Conservation (phyloP, 2,329 filamentous ascomycete species). For the Calonectria honghensis region DNA sequence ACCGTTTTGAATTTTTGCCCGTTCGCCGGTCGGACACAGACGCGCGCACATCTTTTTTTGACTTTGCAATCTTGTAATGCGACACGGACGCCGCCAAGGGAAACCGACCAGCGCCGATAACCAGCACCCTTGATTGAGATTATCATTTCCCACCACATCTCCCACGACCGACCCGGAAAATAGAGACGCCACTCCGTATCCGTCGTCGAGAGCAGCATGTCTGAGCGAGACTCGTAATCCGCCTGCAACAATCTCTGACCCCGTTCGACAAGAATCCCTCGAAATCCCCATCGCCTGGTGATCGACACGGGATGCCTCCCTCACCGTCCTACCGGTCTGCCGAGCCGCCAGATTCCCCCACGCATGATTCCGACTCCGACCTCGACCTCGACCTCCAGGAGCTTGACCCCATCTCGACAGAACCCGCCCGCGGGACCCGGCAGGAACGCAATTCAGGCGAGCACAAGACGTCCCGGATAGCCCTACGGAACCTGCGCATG, state of each 20-base stretch:
- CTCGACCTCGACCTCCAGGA: slow-evolving; percentile 88
- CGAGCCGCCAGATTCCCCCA: slow-evolving; percentile 78
- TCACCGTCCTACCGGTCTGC: slow-evolving; percentile 70
- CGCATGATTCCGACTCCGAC: slow-evolving; percentile 83
- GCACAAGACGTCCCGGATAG: slow-evolving; percentile 76
- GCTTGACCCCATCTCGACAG: slow-evolving; percentile 79
- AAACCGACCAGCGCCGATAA: slow-evolving; percentile 30
- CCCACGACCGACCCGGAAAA: slow-evolving; percentile 8
- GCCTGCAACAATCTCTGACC: slow-evolving; percentile 42
- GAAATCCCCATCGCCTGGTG: slow-evolving; percentile 39
- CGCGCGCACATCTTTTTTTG: slow-evolving; percentile 36
- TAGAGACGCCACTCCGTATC: slow-evolving; percentile 24
- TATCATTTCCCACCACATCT: slow-evolving; percentile 34
- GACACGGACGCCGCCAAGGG: slow-evolving; percentile 42
- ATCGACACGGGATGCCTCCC: slow-evolving; percentile 73
- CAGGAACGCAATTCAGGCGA: slow-evolving; percentile 58
- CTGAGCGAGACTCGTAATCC: slow-evolving; percentile 49
- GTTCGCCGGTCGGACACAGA: slow-evolving; percentile 50
- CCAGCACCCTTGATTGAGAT: slow-evolving; percentile 40
- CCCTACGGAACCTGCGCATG: slow-evolving; percentile 82
- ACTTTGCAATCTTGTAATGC: slow-evolving; percentile 47
- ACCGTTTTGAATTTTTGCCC: slow-evolving; percentile 1
- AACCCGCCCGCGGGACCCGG: slow-evolving; percentile 57
- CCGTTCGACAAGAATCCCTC: slow-evolving; percentile 41
- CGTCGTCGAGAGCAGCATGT: slow-evolving; percentile 50